phyloP scores from a whole-genome alignment of 2,329 filamentous ascomycete species.

The Alternaria postmessia region DNA sequence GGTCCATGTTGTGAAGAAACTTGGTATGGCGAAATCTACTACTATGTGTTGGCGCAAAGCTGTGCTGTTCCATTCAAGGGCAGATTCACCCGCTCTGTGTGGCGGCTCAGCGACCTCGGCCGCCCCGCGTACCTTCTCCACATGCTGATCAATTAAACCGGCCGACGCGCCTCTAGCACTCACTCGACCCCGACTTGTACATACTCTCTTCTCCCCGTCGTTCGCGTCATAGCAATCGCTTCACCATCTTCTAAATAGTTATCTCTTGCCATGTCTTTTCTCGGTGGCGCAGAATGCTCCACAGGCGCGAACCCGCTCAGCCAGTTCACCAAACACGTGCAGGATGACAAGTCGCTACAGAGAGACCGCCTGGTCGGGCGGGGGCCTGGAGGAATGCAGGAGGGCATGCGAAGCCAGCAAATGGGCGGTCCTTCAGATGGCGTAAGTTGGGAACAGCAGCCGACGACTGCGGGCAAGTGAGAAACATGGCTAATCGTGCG shows the following conservation, averaged over 20 bases:
- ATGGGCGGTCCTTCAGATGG: slow-evolving; percentile 74
- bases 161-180: slow-evolving; percentile 13
- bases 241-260: not conserved
- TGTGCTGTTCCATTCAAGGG: not conserved
- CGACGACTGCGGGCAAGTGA: not conserved
- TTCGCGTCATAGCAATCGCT: slow-evolving; percentile 8
- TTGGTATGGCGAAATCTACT: not conserved
- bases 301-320: slow-evolving; percentile 94
- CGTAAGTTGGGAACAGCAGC: slow-evolving; percentile 33
- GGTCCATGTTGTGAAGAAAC: not conserved
- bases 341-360: slow-evolving; percentile 94
- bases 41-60: not conserved
- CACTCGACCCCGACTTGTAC: slow-evolving; percentile 11
- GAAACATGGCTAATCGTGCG: slow-evolving; percentile 33
- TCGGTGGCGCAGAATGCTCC: slow-evolving; percentile 95
- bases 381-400: slow-evolving; percentile 73
- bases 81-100: slow-evolving; percentile 11
- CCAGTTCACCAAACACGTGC: slow-evolving; percentile 96
- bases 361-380: slow-evolving; percentile 84
- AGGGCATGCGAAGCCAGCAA: slow-evolving; percentile 77
- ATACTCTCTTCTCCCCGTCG: slow-evolving; percentile 4
- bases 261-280: slow-evolving; percentile 79
- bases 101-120: slow-evolving; percentile 27
- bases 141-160: slow-evolving; percentile 34
- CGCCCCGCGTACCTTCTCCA: slow-evolving; percentile 22